A percentile compares a stretch with the other conserved stretches of the same genome.
phyloP scores from a whole-genome alignment of 2,329 filamentous ascomycete species.

The Dactylellina sp. region DNA sequence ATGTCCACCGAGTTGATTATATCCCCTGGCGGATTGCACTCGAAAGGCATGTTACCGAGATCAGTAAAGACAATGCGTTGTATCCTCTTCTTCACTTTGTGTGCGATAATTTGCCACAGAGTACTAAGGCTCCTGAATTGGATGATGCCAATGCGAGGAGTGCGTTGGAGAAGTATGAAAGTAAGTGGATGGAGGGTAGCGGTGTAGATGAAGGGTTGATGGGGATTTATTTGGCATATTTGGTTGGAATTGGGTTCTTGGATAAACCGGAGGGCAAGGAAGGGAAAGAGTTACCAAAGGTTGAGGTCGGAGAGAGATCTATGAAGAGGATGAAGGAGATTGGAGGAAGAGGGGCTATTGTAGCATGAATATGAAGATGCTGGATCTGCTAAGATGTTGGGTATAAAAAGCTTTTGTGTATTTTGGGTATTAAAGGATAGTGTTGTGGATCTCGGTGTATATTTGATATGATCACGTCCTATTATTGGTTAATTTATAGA shows the following conservation, averaged over 20 bases:
- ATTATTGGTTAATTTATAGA: too few species aligned
- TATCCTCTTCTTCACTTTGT: slow-evolving; percentile 81
- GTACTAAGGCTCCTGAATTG: slow-evolving; percentile 78
- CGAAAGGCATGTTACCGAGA: slow-evolving; percentile 74
- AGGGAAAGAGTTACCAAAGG: slow-evolving; percentile 65
- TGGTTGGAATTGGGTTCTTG: slow-evolving; percentile 74
- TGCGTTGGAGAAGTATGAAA: slow-evolving; percentile 72
- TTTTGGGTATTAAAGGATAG: too few species aligned
- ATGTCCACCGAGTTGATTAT: slow-evolving; percentile 75
- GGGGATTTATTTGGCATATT: slow-evolving; percentile 73
- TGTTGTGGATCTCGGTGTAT: too few species aligned
- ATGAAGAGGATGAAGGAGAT: slow-evolving; percentile 67
- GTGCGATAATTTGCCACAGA: slow-evolving; percentile 75
- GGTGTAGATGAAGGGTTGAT: slow-evolving; percentile 73
- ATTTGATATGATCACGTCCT: too few species aligned
- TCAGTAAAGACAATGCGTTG: slow-evolving; percentile 77
- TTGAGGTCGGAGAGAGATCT: slow-evolving; percentile 66
- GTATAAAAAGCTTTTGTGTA: not conserved
- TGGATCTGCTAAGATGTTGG: not conserved
- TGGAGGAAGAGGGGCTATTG: slow-evolving; percentile 67
- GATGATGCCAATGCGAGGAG: slow-evolving; percentile 77
- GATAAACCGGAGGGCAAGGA: slow-evolving; percentile 64
- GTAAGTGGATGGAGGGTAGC: slow-evolving; percentile 68
- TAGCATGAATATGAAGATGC: not conserved
- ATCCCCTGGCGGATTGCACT: slow-evolving; percentile 76